Conservation (phyloP, 2,329 filamentous ascomycete genomes). For the Talaromyces albobiverticillius region DNA sequence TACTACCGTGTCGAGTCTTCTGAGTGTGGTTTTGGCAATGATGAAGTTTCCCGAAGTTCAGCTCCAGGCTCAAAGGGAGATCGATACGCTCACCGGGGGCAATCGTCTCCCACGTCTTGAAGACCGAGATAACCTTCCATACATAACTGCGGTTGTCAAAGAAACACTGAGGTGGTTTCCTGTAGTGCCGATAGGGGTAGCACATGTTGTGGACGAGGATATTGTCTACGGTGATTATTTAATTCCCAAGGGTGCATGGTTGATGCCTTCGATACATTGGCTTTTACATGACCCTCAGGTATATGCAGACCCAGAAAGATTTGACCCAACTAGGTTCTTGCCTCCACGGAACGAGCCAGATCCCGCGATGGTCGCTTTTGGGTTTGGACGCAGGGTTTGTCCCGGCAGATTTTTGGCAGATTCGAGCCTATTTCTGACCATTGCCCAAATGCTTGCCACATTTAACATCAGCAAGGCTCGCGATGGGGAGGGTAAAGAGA, state of each 20-base stretch:
- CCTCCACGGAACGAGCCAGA: slow-evolving; percentile 32
- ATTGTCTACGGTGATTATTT: slow-evolving; percentile 17
- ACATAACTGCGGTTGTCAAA: slow-evolving; percentile 29
- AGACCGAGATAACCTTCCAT: slow-evolving; percentile 4
- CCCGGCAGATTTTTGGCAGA: slow-evolving; percentile 42
- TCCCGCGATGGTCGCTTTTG: slow-evolving; percentile 31
- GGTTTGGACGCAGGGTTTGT: slow-evolving; percentile 42
- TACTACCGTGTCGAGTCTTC: not conserved
- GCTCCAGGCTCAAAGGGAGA: not conserved
- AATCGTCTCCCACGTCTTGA: not conserved
- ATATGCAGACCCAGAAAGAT: slow-evolving; percentile 29
- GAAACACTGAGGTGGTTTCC: slow-evolving; percentile 27
- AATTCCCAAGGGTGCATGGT: slow-evolving; percentile 25
- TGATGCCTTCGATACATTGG: slow-evolving; percentile 8
- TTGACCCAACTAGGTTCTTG: slow-evolving; percentile 40
- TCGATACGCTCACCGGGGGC: not conserved
- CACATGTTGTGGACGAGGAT: slow-evolving; percentile 20
- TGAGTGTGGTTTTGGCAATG: not conserved
- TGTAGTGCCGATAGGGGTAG: slow-evolving; percentile 19
- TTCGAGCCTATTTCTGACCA: slow-evolving; percentile 36
- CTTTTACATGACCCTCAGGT: slow-evolving; percentile 33
- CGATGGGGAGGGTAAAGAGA: slow-evolving; percentile 32
- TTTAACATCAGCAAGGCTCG: slow-evolving; percentile 43
- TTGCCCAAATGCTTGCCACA: slow-evolving; percentile 45
- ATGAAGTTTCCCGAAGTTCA: not conserved